A percentile compares a stretch with the other conserved stretches of the same genome.
Evolutionary conservation across 306 rosid genomes (phyloP).

Genomic region (Ammopiptanthus mongolicus): DNA sequence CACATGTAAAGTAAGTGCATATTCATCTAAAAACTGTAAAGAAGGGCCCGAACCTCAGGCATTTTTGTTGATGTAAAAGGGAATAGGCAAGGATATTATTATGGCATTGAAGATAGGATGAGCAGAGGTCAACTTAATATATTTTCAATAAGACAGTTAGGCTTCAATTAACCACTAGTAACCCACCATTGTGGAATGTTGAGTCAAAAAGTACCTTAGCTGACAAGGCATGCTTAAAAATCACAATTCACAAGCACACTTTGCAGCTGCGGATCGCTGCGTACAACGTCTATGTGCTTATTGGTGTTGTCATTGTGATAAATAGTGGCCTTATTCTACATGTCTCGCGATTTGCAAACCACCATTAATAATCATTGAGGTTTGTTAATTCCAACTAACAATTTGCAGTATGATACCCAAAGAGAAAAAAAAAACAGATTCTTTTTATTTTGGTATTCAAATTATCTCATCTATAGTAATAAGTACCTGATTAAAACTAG

Average conservation of each 20-base stretch:
- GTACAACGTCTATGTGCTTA: background rate
- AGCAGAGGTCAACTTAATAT: slow-evolving; percentile 36
- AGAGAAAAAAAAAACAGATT: background rate
- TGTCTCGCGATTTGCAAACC: background rate
- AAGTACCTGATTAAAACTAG: background rate
- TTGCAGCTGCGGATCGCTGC: slow-evolving; percentile 28
- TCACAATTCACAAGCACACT: slow-evolving; percentile 13
- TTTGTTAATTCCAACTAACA: background rate
- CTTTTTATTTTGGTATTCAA: background rate
- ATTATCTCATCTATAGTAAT: background rate
- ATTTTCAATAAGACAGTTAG: slow-evolving; percentile 33
- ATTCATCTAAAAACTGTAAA: background rate
- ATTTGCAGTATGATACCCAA: background rate
- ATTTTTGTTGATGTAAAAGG: background rate
- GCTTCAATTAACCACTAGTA: slow-evolving; percentile 33
- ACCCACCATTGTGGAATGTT: slow-evolving; percentile 40
- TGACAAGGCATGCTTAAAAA: slow-evolving; percentile 13
- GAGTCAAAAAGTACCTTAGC: slow-evolving; percentile 38
- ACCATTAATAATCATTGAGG: background rate
- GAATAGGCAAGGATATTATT: background rate
- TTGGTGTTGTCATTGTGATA: background rate
- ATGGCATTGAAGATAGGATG: background rate
- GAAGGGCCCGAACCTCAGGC: background rate
- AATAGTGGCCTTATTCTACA: background rate
- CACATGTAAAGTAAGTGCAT: slow-evolving; percentile 12